phyloP scores from a whole-genome alignment of 139 green algal species.

The Monoraphidium neglectum region DNA sequence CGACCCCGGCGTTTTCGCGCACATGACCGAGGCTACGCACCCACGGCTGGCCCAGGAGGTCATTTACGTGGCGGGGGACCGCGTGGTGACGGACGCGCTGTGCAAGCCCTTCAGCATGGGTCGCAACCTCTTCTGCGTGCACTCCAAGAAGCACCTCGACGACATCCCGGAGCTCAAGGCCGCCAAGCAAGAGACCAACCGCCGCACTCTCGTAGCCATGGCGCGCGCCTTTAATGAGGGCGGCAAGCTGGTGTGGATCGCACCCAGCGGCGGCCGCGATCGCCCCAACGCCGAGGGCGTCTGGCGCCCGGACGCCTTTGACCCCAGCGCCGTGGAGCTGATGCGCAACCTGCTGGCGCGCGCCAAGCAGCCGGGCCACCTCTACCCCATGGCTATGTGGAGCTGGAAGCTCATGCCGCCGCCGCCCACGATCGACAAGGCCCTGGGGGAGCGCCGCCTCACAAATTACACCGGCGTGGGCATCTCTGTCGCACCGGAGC shows the following conservation, averaged over 20 bases:
- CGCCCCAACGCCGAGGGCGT: slow-evolving; percentile 57
- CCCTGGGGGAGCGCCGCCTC: slow-evolving; percentile 80
- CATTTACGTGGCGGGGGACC: slow-evolving; percentile 90
- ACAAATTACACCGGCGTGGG: slow-evolving; percentile 76
- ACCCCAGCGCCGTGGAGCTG: slow-evolving; percentile 88
- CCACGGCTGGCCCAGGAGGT: slow-evolving; percentile 81
- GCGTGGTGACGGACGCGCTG: slow-evolving; percentile 94
- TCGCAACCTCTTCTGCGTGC: slow-evolving; percentile 98
- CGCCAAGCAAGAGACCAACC: slow-evolving; percentile 90
- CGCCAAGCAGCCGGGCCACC: slow-evolving; percentile 73
- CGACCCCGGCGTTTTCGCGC: slow-evolving; percentile 94
- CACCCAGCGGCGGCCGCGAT: slow-evolving; percentile 74
- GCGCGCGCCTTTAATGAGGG: slow-evolving; percentile 63
- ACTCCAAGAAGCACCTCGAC: slow-evolving; percentile 98
- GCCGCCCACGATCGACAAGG: slow-evolving; percentile 77
- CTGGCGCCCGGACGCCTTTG: slow-evolving; percentile 80
- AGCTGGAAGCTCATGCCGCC: slow-evolving; percentile 94
- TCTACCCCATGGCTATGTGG: slow-evolving; percentile 95
- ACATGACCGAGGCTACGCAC: slow-evolving; percentile 87
- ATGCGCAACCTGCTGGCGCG: slow-evolving; percentile 76
- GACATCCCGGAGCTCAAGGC: slow-evolving; percentile 87
- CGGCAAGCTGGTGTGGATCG: slow-evolving; percentile 25
- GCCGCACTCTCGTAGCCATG: slow-evolving; percentile 83
- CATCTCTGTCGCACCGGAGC: slow-evolving; percentile 70
- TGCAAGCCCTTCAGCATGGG: slow-evolving; percentile 99